Evolutionary conservation across 768 basidiomycete genomes (phyloP).

Genomic region (Trametes cubensis): DNA sequence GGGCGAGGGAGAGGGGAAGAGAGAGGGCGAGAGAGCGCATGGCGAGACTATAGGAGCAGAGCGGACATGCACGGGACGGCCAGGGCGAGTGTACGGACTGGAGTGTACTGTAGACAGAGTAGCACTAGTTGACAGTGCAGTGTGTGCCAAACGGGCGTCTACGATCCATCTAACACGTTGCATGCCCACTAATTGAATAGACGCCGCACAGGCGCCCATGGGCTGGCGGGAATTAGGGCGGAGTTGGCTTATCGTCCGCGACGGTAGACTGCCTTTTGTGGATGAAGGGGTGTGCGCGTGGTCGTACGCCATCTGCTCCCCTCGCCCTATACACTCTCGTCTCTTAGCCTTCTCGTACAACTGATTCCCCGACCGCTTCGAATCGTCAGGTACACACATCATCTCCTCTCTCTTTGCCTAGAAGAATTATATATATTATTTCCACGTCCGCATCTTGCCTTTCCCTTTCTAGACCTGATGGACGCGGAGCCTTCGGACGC

Average conservation of each 20-base stretch:
- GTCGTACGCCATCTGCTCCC: not conserved
- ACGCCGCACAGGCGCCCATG: conserved; percentile 5
- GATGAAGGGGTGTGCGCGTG: conserved; percentile 12
- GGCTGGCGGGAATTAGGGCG: conserved; percentile 21
- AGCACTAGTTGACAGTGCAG: not conserved
- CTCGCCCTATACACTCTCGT: not conserved
- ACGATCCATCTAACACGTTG: conserved; percentile 17
- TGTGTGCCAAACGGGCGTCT: not conserved
- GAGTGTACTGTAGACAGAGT: not conserved
- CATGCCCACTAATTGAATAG: conserved; percentile 21
- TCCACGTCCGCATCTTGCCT: not conserved
- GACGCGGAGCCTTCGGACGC: not conserved
- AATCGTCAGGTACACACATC: conserved; percentile 2
- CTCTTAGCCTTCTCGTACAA: not conserved
- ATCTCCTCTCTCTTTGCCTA: not conserved
- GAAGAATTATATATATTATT: not conserved
- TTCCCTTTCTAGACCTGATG: conserved; percentile 7
- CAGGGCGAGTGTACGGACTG: not conserved
- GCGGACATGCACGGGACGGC: conserved; percentile 4
- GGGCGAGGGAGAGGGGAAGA: conserved; percentile 38
- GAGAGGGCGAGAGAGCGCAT: conserved; percentile 32
- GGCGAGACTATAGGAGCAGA: conserved; percentile 7
- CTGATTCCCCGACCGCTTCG: not conserved
- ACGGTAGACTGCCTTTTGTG: conserved; percentile 9
- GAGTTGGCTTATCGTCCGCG: conserved; percentile 24